Evolutionary conservation across 1,284 basidiomycete genomes (phyloP).

Genomic region (Microbotryum silenes-acaulis): DNA sequence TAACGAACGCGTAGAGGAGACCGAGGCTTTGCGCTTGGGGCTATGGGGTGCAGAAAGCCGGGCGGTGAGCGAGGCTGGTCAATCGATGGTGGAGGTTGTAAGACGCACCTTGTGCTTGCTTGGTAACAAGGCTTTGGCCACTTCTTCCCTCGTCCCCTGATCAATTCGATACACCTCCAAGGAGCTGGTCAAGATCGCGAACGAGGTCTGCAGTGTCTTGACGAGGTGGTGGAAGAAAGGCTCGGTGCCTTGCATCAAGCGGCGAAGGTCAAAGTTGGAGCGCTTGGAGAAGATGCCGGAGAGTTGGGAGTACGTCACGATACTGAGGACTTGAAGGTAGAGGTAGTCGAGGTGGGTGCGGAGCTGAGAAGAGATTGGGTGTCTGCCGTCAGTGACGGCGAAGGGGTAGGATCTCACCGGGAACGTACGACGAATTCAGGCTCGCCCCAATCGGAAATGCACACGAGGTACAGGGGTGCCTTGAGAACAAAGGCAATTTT

Average conservation of each 20-base stretch:
- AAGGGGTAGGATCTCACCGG: neutral
- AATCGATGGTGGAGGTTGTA: neutral
- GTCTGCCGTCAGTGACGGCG: neutral
- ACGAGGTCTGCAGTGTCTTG: slow-evolving; percentile 56
- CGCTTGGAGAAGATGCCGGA: slow-evolving; percentile 75
- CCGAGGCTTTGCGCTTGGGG: slow-evolving; percentile 47
- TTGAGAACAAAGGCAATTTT: slow-evolving; percentile 79
- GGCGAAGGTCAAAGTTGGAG: slow-evolving; percentile 82
- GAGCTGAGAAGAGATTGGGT: slow-evolving; percentile 51
- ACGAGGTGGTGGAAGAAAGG: slow-evolving; percentile 66
- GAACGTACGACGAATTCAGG: slow-evolving; percentile 79
- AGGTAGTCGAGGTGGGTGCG: slow-evolving; percentile 89
- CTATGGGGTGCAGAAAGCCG: slow-evolving; percentile 3
- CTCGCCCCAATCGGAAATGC: slow-evolving; percentile 82
- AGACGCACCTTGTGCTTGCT: slow-evolving; percentile 64
- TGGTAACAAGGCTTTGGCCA: slow-evolving; percentile 68
- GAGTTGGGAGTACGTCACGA: slow-evolving; percentile 78
- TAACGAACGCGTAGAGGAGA: slow-evolving; percentile 78
- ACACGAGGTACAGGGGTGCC: slow-evolving; percentile 82
- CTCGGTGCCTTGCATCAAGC: slow-evolving; percentile 81
- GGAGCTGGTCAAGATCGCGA: slow-evolving; percentile 18
- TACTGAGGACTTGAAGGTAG: slow-evolving; percentile 82
- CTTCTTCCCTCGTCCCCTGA: slow-evolving; percentile 46
- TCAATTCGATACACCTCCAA: slow-evolving; percentile 29
- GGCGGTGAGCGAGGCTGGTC: neutral